Base-by-base conservation (phyloP, 2,329 filamentous ascomycete genomes). In the Pseudogymnoascus verrucosus region DNA sequence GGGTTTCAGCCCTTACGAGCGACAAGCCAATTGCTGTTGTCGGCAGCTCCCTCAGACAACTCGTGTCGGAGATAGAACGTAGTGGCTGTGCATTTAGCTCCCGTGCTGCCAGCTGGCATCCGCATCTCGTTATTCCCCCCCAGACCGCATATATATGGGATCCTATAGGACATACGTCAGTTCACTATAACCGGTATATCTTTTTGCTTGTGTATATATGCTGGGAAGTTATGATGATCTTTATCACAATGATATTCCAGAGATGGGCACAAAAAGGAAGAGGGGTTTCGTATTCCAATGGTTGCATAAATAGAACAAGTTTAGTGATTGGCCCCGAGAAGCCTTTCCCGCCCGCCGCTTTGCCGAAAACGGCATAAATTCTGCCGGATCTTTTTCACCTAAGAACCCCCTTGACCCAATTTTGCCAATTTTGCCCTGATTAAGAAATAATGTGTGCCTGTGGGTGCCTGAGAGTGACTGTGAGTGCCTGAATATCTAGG, bases 231-330 rank as follows among this genome's bases (percentile, higher is more conserved):
- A 34, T 57, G 47, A 14, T 57, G 47, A 57, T 57, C 47, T 57
- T 57, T 57, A 57, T 57, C 47, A 34, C 31, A 19, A 34, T 34
- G 26, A 34, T 34, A 12, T 34, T 12, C 47, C 28, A 34, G 47
- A 34, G 47, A 57, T 57, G 4, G 4, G 28, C 26, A 34, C 47
- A 57, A 47, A 54, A 5, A 19, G n/a, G n/a, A 12, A 19, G 47
- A 57, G 47, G 26, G 47, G 47, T 19, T 57, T 57, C 47, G 47
- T 57, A 57, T 57, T 57, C 26, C 26, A 8, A 57, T 28, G 28
- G 47, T 57, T 57, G 47, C 47, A 57, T 57, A 57, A 57, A 57
- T 57, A 57, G 47, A 57, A 57, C 26, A 34, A 31, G 47, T 57
- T 34, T 47, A 34, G 28, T 57, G 51, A 57, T 57, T 57, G 51